These are phyloP conservation scores for Didymella pomorum DNA, from an alignment of 2,329 filamentous ascomycete genomes.

Conservation along the genomic window DNA sequence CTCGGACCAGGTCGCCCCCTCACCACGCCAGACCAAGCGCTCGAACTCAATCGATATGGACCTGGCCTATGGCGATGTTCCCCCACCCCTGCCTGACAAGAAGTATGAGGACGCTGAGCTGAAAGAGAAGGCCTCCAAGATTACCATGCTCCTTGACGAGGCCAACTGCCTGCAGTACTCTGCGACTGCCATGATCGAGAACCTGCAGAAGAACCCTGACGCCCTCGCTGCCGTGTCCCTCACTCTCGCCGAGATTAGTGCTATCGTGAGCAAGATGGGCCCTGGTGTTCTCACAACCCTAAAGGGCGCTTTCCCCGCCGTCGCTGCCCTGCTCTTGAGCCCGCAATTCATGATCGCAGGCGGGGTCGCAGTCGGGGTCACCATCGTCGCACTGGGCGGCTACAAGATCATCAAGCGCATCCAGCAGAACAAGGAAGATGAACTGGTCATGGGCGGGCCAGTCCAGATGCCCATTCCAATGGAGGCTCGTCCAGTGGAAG, in stretches of 20 bases:
- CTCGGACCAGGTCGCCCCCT: slow-evolving; percentile 46
- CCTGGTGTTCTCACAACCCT: slow-evolving; percentile 78
- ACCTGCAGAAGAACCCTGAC: slow-evolving; percentile 83
- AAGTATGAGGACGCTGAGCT: slow-evolving; percentile 65
- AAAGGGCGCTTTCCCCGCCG: slow-evolving; percentile 82
- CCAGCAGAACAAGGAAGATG: slow-evolving; percentile 55
- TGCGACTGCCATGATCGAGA: slow-evolving; percentile 81
- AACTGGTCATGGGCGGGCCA: slow-evolving; percentile 25
- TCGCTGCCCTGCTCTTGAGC: slow-evolving; percentile 84
- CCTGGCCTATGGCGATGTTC: slow-evolving; percentile 86
- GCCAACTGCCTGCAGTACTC: slow-evolving; percentile 88
- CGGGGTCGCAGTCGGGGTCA: slow-evolving; percentile 88
- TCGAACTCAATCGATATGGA: slow-evolving; percentile 78
- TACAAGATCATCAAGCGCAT: slow-evolving; percentile 98
- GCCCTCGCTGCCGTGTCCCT: slow-evolving; percentile 93
- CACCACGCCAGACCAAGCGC: slow-evolving; percentile 35
- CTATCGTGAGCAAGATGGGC: slow-evolving; percentile 81
- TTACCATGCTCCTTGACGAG: slow-evolving; percentile 82
- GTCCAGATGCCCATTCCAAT: slow-evolving; percentile 29
- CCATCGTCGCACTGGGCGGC: slow-evolving; percentile 92
- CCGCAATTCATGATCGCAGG: slow-evolving; percentile 96
- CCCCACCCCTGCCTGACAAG: slow-evolving; percentile 68
- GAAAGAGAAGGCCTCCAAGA: slow-evolving; percentile 73
- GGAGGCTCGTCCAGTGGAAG: slow-evolving; percentile 27
- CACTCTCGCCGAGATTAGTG: slow-evolving; percentile 89